Conservation (phyloP, 2,329 filamentous ascomycete species). For the Xylaria sp. region DNA sequence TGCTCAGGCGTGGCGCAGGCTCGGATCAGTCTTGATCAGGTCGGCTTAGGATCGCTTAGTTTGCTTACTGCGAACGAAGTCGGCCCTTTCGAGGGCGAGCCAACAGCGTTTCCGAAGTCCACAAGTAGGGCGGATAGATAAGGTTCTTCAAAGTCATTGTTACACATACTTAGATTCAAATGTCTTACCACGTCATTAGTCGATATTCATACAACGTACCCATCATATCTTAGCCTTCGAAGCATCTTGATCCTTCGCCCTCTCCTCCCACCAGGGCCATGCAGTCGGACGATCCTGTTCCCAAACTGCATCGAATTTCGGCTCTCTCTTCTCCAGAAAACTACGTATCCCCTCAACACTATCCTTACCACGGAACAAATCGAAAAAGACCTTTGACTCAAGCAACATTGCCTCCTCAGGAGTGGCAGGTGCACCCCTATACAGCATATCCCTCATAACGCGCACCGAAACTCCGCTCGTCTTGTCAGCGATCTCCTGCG, state of each 20-base stretch:
- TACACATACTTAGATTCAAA: no score
- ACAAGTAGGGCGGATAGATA: not conserved
- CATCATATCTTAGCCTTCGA: conserved; percentile 22
- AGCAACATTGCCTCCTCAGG: conserved; percentile 74
- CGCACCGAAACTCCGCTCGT: conserved; percentile 68
- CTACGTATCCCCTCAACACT: conserved; percentile 70
- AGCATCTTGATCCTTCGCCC: conserved; percentile 42
- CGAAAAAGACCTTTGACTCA: conserved; percentile 68
- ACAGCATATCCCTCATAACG: conserved; percentile 69
- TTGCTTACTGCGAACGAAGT: not conserved
- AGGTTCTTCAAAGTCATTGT: no score
- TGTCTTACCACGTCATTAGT: no score
- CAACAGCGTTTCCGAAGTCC: not conserved
- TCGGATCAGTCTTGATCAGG: no score
- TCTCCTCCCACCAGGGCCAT: conserved; percentile 72
- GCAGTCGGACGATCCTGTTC: conserved; percentile 62
- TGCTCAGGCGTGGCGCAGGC: no score
- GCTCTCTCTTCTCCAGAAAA: conserved; percentile 72
- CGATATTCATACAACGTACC: no score
- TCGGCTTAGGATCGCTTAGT: not conserved
- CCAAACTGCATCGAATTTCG: conserved; percentile 66
- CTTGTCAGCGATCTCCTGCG: conserved; percentile 69
- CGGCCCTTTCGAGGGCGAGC: not conserved
- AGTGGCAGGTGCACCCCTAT: conserved; percentile 53
- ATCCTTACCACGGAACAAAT: conserved; percentile 63